Conservation (phyloP, 2,329 filamentous ascomycete genomes). For the Hypoxylon sp. region DNA sequence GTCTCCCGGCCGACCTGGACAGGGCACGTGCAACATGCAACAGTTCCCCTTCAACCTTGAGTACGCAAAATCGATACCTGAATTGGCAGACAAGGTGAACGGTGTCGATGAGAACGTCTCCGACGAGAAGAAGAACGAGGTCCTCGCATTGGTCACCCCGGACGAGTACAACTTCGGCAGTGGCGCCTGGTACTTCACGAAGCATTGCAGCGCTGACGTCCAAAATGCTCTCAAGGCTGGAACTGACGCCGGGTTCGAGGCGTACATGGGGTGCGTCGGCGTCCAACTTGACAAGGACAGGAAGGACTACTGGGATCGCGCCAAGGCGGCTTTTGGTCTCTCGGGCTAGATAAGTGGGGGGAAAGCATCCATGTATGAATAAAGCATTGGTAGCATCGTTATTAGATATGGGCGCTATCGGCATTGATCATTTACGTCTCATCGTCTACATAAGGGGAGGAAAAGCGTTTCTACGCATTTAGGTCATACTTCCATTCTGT, state of each 20-base stretch:
- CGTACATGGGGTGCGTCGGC: conserved; percentile 66
- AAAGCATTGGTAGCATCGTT: conserved; percentile 1
- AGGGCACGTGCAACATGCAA: conserved; percentile 77
- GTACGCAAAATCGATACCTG: conserved; percentile 64
- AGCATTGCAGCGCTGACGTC: conserved; percentile 59
- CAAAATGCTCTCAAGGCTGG: conserved; percentile 55
- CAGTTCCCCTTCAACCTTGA: conserved; percentile 60
- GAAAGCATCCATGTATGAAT: neutral
- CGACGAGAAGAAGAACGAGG: conserved; percentile 55
- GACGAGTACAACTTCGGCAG: conserved; percentile 70
- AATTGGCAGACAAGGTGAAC: conserved; percentile 53
- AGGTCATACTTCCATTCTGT: conserved; percentile 22
- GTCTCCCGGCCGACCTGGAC: conserved; percentile 70
- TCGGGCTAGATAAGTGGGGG: conserved; percentile 23
- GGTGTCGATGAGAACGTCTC: conserved; percentile 43
- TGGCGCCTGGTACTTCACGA: conserved; percentile 66
- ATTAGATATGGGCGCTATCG: conserved; percentile 16
- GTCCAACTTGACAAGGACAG: conserved; percentile 55
- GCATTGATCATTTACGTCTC: conserved; percentile 16
- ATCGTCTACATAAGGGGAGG: conserved; percentile 8
- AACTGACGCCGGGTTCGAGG: conserved; percentile 59
- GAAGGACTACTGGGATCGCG: conserved; percentile 59
- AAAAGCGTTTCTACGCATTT: conserved; percentile 10
- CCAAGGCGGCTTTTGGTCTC: conserved; percentile 65
- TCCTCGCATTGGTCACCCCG: conserved; percentile 62